These are phyloP conservation scores for Sclerotinia trifoliorum DNA, from an alignment of 2,329 filamentous ascomycete genomes.

Conservation along the genomic window DNA sequence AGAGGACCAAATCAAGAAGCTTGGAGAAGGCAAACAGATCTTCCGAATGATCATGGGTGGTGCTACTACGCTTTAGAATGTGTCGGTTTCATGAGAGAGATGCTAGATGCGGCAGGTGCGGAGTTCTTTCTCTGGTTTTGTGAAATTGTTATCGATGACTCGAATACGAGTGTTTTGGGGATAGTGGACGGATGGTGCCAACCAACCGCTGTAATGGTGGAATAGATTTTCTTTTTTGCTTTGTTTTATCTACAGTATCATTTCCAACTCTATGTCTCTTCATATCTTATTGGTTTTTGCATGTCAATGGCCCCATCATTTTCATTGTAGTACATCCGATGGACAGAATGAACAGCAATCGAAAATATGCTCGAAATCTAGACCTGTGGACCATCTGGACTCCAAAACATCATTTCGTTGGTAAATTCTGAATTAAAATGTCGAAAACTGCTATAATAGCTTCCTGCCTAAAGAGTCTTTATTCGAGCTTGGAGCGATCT, in stretches of 20 bases:
- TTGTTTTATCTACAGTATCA: neutral
- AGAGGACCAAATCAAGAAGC: slow-evolving; percentile 34
- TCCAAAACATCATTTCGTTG: too few relatives aligned
- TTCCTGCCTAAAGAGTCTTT: too few relatives aligned
- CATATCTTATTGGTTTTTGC: neutral
- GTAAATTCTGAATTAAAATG: too few relatives aligned
- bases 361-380: too few relatives aligned
- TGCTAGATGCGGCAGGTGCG: neutral
- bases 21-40: slow-evolving; percentile 34
- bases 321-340: neutral
- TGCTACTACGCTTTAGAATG: neutral
- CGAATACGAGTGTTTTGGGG: neutral
- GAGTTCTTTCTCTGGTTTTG: neutral
- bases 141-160: neutral
- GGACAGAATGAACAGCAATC: too few relatives aligned
- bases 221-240: neutral
- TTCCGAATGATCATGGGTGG: slow-evolving; percentile 31
- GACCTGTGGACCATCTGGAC: too few relatives aligned
- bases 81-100: neutral
- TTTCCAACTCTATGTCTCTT: neutral
- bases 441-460: too few relatives aligned
- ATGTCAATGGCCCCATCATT: too few relatives aligned
- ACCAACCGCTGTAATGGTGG: neutral
- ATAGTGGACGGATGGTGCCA: neutral
- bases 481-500: too few relatives aligned